A percentile compares a stretch with the other conserved stretches of the same genome.
Evolutionary conservation across 306 rosid species (phyloP).

Genomic region (Prunus salicina): DNA sequence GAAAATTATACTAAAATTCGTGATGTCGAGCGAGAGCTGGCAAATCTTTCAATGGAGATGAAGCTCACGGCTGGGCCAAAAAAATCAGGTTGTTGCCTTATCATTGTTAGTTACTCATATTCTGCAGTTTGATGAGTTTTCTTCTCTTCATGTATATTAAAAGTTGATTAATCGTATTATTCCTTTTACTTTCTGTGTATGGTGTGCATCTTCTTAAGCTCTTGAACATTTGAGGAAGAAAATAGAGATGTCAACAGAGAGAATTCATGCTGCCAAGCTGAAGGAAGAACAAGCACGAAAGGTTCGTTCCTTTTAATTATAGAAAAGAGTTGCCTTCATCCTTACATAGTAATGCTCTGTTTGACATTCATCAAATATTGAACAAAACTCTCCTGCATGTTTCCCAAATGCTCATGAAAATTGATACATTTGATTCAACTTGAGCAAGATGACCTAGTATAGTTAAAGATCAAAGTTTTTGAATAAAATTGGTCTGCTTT

Average conservation of each 20-base stretch:
- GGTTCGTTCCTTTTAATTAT: conserved; percentile 39
- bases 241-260: conserved; percentile 76
- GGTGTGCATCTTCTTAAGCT: conserved; percentile 52
- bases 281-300: conserved; percentile 76
- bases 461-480: background rate
- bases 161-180: conserved; percentile 26
- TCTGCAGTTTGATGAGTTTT: background rate
- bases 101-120: conserved; percentile 24
- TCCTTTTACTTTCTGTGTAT: conserved; percentile 16
- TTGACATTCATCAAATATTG: background rate
- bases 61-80: conserved; percentile 95
- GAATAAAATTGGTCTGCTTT: background rate
- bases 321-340: background rate
- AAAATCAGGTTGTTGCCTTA: conserved; percentile 69
- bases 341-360: background rate
- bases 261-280: conserved; percentile 66
- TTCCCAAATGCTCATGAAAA: background rate
- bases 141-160: conserved; percentile 12
- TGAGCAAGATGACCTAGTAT: background rate
- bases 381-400: background rate
- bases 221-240: conserved; percentile 90
- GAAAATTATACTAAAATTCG: conserved; percentile 93
- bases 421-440: background rate
- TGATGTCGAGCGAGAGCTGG: conserved; percentile 84
- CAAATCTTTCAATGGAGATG: conserved; percentile 76